phyloP scores from a whole-genome alignment of 306 rosid species.

The Trichosanthes truncata region DNA sequence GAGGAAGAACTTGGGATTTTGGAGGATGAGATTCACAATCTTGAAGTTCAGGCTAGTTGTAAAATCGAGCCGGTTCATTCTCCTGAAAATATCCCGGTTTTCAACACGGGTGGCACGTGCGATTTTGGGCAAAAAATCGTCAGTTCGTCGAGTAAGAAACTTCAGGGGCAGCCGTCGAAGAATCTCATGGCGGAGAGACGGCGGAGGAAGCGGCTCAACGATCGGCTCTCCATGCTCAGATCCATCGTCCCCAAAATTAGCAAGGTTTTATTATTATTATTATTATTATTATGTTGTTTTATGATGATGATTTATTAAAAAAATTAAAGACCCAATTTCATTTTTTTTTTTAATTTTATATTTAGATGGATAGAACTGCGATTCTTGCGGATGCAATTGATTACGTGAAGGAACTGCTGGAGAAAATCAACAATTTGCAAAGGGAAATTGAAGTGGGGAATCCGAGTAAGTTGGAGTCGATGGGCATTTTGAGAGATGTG shows the following conservation, averaged over 20 bases:
- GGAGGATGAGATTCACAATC: conserved; percentile 36
- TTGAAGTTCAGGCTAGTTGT: conserved; percentile 38
- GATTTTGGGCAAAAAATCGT: conserved; percentile 12
- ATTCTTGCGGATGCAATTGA: conserved; percentile 65
- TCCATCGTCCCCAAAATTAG: conserved; percentile 72
- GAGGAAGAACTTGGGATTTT: conserved; percentile 35
- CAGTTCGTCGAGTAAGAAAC: conserved; percentile 21
- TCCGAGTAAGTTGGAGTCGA: conserved; percentile 17
- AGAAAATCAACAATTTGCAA: conserved; percentile 39
- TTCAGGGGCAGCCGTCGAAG: conserved; percentile 64
- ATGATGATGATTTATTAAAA: background rate
- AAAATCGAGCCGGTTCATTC: conserved; percentile 47
- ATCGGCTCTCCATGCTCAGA: conserved; percentile 65
- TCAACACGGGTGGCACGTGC: conserved; percentile 19
- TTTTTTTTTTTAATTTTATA: background rate
- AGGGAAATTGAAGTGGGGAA: conserved; percentile 24
- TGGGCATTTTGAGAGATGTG: conserved; percentile 27
- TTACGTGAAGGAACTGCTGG: conserved; percentile 60
- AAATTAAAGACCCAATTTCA: background rate
- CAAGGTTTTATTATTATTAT: too few species aligned
- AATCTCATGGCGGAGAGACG: conserved; percentile 76
- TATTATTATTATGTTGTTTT: too few species aligned
- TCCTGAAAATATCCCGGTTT: conserved; percentile 22
- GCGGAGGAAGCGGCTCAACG: conserved; percentile 53
- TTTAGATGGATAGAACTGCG: conserved; percentile 64